Base-by-base conservation (phyloP, 2,329 filamentous ascomycete species). In the Stachybotrys elegans region DNA sequence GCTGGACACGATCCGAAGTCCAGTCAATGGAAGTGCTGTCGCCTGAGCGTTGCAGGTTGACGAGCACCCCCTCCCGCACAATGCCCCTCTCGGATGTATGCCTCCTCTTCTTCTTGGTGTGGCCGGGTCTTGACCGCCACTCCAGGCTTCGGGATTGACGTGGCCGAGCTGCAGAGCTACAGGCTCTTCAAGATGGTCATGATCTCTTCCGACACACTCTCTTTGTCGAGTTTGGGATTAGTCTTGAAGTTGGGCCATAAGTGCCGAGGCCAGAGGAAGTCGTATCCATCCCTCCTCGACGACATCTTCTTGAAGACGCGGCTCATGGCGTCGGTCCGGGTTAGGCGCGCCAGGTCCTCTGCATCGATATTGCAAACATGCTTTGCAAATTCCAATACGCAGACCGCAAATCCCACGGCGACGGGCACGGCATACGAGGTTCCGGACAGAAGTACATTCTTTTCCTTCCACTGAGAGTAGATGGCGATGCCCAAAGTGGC, bases 361-460 rank as follows among this genome's bases (percentile, higher is more conserved):
- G 25, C 9, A 9, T 29, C 14, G 14, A 29, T 8, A 29, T 29
- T 29, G 14, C 25, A 29, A 29, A 9, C 9, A 14, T 29, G 14
- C 25, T 9, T 29, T 8, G 25, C 22, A 35, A 46, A 32, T 22
- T 36, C 25, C 40, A 49, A 31, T 8, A 47, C 19, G 14, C 21
- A 22, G 6, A 44, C 49, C 11, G 43, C 43, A 21, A 53, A 21
- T 4, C 45, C 51, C n/a, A 43, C 49, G 9, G 49, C 49, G 2
- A 53, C 43, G 3, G 49, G 42, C 16, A 41, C 44, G 5, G 51
- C 51, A 19, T 50, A 40, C 16, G 51, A 53, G 1, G 51, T 47
- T 3, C 49, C 49, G 3, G 44, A 42, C 21, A 25, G 44, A 23
- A 25, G 44, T 21, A 49, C 40, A 4, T 20, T n/a, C 16, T 41